A percentile compares a stretch with the other conserved stretches of the same genome.
Conservation (phyloP, 495 filamentous ascomycete species). For the Hypoxylon crocopeplum region DNA sequence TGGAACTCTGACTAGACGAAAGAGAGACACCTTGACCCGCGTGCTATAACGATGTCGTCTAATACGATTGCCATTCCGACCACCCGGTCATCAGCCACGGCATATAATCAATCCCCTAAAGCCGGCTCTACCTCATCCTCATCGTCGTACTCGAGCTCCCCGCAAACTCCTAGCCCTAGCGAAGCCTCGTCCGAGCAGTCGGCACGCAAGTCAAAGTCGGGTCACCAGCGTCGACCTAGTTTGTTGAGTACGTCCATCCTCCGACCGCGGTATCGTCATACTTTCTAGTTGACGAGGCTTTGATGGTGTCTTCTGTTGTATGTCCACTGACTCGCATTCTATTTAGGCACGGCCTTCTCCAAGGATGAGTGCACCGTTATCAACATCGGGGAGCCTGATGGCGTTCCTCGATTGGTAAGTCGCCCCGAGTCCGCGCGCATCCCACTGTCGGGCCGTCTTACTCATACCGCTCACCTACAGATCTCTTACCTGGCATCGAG, state of each 20-base stretch:
- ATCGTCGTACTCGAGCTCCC: constrained; percentile 62
- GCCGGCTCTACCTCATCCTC: constrained; percentile 53
- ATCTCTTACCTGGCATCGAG: constrained; percentile 73
- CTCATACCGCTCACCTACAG: constrained; percentile 44
- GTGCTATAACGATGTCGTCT: constrained; percentile 49
- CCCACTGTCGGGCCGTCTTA: background rate
- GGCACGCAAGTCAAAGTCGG: constrained; percentile 49
- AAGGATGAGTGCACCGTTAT: constrained; percentile 73
- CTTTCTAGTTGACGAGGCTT: background rate
- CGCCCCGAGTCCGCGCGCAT: background rate
- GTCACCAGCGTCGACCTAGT: constrained; percentile 59
- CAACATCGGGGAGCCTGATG: constrained; percentile 69
- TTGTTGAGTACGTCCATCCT: constrained; percentile 57
- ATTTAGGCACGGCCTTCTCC: constrained; percentile 64
- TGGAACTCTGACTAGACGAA: constrained; percentile 2
- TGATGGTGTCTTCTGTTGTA: background rate
- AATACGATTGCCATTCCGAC: constrained; percentile 60
- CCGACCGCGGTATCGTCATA: background rate
- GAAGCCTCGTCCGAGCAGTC: constrained; percentile 44
- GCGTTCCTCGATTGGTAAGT: constrained; percentile 67
- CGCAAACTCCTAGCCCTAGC: constrained; percentile 50
- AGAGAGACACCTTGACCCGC: background rate
- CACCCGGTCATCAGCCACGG: constrained; percentile 44
- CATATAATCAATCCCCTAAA: constrained; percentile 48
- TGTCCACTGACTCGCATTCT: constrained; percentile 20